Evolutionary conservation across 2,329 filamentous ascomycete genomes (phyloP).

Genomic region (Aphanocladium album): DNA sequence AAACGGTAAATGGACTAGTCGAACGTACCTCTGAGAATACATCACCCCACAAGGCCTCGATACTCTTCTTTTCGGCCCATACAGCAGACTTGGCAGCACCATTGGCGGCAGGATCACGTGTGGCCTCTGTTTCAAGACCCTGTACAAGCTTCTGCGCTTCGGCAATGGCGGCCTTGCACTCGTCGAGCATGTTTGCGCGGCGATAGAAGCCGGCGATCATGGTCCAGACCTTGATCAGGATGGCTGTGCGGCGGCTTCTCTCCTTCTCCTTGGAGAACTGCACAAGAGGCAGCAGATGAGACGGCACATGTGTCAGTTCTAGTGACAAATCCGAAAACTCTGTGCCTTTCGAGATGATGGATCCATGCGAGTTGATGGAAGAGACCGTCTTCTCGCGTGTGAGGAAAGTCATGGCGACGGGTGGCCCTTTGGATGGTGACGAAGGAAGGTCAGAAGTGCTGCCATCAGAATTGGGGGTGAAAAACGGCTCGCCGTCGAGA

Average conservation of each 20-base stretch:
- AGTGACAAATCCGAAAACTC: conserved; percentile 36
- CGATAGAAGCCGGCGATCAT: conserved; percentile 86
- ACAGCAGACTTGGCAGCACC: conserved; percentile 58
- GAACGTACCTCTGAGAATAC: conserved; percentile 70
- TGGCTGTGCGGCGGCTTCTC: conserved; percentile 42
- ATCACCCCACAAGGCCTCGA: conserved; percentile 81
- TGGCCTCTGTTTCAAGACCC: conserved; percentile 62
- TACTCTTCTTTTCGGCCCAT: conserved; percentile 76
- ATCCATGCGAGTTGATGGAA: conserved; percentile 42
- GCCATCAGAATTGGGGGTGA: conserved; percentile 41
- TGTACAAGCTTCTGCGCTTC: conserved; percentile 77
- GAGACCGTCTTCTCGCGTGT: conserved; percentile 38
- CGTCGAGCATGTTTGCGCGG: conserved; percentile 71
- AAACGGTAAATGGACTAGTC: not conserved
- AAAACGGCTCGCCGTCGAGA: conserved; percentile 47
- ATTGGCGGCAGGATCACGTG: conserved; percentile 57
- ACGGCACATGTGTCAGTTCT: conserved; percentile 39
- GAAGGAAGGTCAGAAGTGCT: conserved; percentile 41
- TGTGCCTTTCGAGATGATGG: conserved; percentile 34
- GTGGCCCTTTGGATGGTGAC: conserved; percentile 35
- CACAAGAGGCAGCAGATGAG: conserved; percentile 45
- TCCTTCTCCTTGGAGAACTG: conserved; percentile 52
- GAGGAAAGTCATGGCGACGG: conserved; percentile 34
- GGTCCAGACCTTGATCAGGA: conserved; percentile 79
- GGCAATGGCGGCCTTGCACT: conserved; percentile 70